Evolutionary conservation across 306 rosid genomes (phyloP), one percentile per base, ranked within the genome.

Genomic region (Cicer pinnatifidum): DNA sequence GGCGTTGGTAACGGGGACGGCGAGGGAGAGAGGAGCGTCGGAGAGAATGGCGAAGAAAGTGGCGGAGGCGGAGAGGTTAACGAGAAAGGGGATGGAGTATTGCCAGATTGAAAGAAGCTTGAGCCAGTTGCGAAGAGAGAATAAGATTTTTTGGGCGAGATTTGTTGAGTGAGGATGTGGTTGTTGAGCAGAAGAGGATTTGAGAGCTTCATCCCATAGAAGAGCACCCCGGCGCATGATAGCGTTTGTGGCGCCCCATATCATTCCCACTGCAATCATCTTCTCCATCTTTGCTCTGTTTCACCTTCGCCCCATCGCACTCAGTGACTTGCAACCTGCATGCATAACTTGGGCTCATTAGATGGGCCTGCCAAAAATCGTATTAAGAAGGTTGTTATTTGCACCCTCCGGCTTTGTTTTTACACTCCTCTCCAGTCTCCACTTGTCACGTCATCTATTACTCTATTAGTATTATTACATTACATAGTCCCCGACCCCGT

Each of bases 201-300:
- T 83, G 17, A 89, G 87, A 11, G 96, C 96, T 66, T 83, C 77
- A 48, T 91, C 96, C 94, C 96, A 89, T 3, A 93, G 86, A 59
- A 88, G 81, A 0, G 97, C 92, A 59, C 96, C 97, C 4, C 94
- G 91, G 79, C 94, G 96, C 94, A 93, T 91, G 56, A 93, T 63
- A 69, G 94, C 96, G 83, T 91, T 93, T 44, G 96, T 93, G 84
- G 93, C 92, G 61, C 98, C 97, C 97, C 98, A 93, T 4, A 91
- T 84, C 3, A 93, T 7, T 17, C 96, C 98, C 16, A 91, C 96
- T 12, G 89, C 92, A 12, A 93, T 78, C 97, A 93, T 93, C 84
- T 91, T 93, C 88, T 85, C 92, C 60, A 85, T 38, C 47, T 15
- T 4, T 17, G 37, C 33, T 13, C 2, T n/a, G 38, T 35, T 56